Evolutionary conservation across 176 grass and related monocot species (phyloP).

Genomic region (Oryza australiensis): DNA sequence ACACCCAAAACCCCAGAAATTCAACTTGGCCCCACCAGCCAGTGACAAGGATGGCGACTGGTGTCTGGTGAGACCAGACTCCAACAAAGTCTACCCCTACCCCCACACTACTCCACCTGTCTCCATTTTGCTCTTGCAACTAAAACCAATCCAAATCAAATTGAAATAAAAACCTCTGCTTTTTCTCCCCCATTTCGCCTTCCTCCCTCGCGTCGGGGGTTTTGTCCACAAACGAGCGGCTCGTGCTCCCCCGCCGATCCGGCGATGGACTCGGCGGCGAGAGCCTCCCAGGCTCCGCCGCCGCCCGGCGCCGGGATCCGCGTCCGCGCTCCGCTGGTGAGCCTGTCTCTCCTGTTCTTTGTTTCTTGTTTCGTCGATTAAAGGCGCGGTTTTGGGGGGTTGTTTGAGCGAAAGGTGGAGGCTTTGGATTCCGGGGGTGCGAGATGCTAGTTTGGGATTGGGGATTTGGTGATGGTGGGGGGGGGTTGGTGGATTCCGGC

Average conservation of each 20-base stretch:
- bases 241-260: not conserved
- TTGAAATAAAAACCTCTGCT: not conserved
- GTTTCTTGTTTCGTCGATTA: not conserved
- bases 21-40: not conserved
- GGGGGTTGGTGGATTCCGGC: not conserved
- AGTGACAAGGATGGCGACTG: not conserved
- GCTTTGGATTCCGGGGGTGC: not conserved
- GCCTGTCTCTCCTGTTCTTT: not conserved
- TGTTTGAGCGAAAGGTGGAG: not conserved
- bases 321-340: constrained; percentile 46
- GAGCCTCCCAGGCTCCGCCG: not conserved
- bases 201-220: not conserved
- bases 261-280: constrained; percentile 30
- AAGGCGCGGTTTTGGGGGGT: not conserved
- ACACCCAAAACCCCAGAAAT: not conserved
- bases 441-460: not conserved
- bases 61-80: constrained; percentile 7
- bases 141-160: not conserved
- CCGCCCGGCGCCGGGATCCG: constrained; percentile 32
- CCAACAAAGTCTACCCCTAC: not conserved
- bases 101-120: not conserved
- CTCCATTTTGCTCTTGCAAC: not conserved
- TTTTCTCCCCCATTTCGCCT: constrained; percentile 1
- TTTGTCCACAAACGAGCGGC: constrained; percentile 2
- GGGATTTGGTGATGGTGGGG: not conserved